A percentile compares a stretch with the other conserved stretches of the same genome.
phyloP scores from a whole-genome alignment of 202 grass and related monocot genomes.

The Schoenoplectus triqueter region DNA sequence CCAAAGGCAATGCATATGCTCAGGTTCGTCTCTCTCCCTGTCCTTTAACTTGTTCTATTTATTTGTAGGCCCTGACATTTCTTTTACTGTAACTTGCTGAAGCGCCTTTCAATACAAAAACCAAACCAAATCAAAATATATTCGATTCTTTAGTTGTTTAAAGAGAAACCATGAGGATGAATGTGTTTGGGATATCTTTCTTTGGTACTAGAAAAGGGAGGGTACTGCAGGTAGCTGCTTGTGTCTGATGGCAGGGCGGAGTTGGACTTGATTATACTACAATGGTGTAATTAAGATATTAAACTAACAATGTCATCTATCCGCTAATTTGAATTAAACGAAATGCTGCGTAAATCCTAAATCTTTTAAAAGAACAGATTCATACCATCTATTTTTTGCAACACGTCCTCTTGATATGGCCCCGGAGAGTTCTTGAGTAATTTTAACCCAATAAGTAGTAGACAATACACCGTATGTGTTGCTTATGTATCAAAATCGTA shows the following conservation, averaged over 20 bases:
- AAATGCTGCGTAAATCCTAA: no score
- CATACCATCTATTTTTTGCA: no score
- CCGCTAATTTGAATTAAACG: no score
- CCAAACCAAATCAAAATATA: neutral
- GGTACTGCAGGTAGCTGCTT: neutral
- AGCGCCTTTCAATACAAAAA: conserved; percentile 34
- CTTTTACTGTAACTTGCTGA: conserved; percentile 26
- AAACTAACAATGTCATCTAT: no score
- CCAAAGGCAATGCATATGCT: conserved; percentile 95
- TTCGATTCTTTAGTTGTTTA: neutral
- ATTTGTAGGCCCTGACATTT: neutral
- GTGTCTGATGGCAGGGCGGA: neutral
- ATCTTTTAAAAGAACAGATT: no score
- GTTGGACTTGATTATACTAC: no score
- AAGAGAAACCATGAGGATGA: neutral
- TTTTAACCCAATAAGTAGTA: no score
- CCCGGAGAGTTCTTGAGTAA: no score
- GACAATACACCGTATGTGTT: no score
- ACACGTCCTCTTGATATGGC: no score
- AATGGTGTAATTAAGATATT: no score
- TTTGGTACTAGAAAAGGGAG: neutral
- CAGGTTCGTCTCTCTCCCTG: conserved; percentile 52
- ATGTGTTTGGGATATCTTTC: conserved; percentile 1
- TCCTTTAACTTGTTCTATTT: neutral
- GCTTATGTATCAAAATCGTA: no score